phyloP scores from a whole-genome alignment of 2,329 filamentous ascomycete genomes.

The Diaporthe capsici region DNA sequence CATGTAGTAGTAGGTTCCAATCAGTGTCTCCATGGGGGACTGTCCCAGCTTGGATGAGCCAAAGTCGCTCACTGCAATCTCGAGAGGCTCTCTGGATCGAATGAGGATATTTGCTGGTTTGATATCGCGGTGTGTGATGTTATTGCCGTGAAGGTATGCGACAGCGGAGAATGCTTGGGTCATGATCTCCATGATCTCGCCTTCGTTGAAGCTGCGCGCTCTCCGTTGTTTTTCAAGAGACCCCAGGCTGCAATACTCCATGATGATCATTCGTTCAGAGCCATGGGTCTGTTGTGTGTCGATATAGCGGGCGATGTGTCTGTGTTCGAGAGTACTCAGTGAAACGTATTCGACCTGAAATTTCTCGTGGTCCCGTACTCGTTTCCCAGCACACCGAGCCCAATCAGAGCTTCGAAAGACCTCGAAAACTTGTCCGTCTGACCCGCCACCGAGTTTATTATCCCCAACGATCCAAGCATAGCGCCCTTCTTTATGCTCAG shows the following conservation, averaged over 20 bases:
- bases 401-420: neutral
- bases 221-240: neutral
- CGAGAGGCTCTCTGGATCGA: neutral
- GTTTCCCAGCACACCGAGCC: neutral
- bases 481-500: neutral
- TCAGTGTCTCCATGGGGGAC: neutral
- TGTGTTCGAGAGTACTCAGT: neutral
- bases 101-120: neutral
- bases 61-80: neutral
- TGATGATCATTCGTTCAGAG: neutral
- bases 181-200: neutral
- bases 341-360: neutral
- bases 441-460: neutral
- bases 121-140: neutral
- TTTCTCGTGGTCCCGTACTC: neutral
- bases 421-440: neutral
- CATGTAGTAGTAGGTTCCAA: neutral
- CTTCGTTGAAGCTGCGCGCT: fast-evolving
- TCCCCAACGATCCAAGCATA: neutral
- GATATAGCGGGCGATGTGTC: neutral
- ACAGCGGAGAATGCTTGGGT: neutral
- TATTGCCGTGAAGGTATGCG: neutral
- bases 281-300: neutral
- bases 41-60: neutral
- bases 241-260: neutral